Evolutionary conservation across 129 eudicot species (phyloP), one percentile per base, ranked within the genome.

Genomic region (Tagetes erecta): DNA sequence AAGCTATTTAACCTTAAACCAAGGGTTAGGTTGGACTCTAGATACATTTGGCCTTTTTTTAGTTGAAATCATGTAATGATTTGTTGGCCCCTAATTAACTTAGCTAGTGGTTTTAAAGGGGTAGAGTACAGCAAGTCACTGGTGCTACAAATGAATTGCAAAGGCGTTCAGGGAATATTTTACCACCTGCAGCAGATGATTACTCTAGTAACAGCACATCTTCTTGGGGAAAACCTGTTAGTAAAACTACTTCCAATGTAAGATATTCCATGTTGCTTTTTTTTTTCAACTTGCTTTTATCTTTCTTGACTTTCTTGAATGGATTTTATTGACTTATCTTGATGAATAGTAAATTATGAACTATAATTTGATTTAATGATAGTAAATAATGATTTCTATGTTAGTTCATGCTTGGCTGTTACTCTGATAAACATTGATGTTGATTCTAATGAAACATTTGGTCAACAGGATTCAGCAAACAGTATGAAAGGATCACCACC

Each of bases 181-280:
- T 95, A 74, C 99, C 99, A 81, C 96, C 99, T 50, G 94, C 99
- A 50, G 83, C 83, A 55, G 97, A 95, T 84, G 99, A 95, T 8
- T 82, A 78, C 82, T 82, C 80, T 82, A 85, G 79, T 85, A 85
- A 80, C 75, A 75, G 85, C 80, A 68, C 84, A 60, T 68, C 83
- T 72, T 76, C 88, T 33, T 78, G 82, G 12, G 88, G 67, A 64
- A 95, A 91, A 71, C 92, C 96, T 71, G 49, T 76, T 74, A 72
- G 71, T 74, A 93, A 82, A 85, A 83, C 69, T 77, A 73, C 91
- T 76, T 76, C 99, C 79, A 85, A 83, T 88, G 99, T 95, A 91
- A 87, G 99, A 77, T 66, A 71, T 81, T 64, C 40, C 8, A 11
- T 47, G 50, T 64, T 44, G 75, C 68, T 68, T 14, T 68, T 58